These are phyloP conservation scores for Hysterangium stoloniferum DNA, from an alignment of 768 basidiomycete genomes.

Conservation along the genomic window DNA sequence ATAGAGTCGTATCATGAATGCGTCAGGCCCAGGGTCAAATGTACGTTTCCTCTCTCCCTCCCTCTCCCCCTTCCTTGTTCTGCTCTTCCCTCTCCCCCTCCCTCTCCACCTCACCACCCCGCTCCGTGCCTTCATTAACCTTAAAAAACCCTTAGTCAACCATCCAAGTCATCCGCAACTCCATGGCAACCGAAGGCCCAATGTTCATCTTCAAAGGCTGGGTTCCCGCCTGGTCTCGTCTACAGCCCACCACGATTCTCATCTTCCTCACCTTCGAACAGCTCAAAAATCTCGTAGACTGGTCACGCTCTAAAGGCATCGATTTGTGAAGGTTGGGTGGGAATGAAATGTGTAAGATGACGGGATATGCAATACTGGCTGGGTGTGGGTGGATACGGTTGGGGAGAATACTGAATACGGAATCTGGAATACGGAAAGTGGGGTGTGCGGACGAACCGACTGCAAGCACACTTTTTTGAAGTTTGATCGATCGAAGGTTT, in stretches of 20 bases:
- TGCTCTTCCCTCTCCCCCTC: background rate
- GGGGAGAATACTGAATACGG: too few relatives aligned
- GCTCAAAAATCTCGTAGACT: conserved; percentile 65
- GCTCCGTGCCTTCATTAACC: background rate
- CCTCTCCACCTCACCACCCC: background rate
- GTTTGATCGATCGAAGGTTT: too few relatives aligned
- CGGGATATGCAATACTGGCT: too few relatives aligned
- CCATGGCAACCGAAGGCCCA: conserved; percentile 65
- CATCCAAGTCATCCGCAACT: conserved; percentile 55
- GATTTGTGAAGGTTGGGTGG: background rate
- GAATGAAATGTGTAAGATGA: too few relatives aligned
- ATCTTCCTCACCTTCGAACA: conserved; percentile 84
- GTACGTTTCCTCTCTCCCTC: conserved; percentile 32
- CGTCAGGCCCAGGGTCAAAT: conserved; percentile 70
- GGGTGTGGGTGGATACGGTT: too few relatives aligned
- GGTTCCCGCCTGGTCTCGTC: conserved; percentile 79
- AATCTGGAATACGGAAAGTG: too few relatives aligned
- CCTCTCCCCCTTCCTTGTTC: background rate
- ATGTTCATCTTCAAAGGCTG: conserved; percentile 94
- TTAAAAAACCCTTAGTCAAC: conserved; percentile 57
- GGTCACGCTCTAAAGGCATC: conserved; percentile 29
- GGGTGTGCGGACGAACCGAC: too few relatives aligned
- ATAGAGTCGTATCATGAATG: conserved; percentile 83
- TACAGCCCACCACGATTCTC: conserved; percentile 82
- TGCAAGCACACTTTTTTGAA: too few relatives aligned